Conservation (phyloP, 2,329 filamentous ascomycete genomes). For the Aspergillus sp. region DNA sequence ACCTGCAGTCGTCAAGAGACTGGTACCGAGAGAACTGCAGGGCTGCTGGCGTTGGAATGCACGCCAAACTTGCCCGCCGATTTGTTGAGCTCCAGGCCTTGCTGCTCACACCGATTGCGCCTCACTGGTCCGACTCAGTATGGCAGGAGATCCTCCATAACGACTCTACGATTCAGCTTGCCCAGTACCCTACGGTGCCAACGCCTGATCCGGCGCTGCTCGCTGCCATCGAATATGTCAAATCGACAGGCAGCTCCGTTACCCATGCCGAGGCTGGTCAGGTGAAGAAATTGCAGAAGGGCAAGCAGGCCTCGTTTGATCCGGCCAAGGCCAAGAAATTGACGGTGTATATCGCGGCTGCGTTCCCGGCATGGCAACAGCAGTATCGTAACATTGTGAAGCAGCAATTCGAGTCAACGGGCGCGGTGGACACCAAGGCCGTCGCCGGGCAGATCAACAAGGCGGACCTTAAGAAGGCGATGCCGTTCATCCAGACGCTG, state of each 20-base stretch:
- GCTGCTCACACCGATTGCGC: conserved; percentile 72
- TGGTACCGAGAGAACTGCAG: conserved; percentile 78
- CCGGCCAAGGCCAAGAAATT: not conserved
- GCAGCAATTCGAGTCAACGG: conserved; percentile 56
- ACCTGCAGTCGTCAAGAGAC: conserved; percentile 79
- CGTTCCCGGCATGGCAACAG: not conserved
- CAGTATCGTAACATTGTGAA: conserved; percentile 54
- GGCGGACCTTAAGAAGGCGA: conserved; percentile 81
- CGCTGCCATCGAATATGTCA: not conserved
- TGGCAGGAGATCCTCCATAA: conserved; percentile 85
- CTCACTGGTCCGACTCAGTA: conserved; percentile 90
- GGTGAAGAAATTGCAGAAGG: not conserved
- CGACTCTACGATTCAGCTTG: conserved; percentile 13
- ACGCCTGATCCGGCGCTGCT: not conserved
- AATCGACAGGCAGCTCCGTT: not conserved
- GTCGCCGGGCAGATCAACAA: conserved; percentile 71
- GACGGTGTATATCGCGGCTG: not conserved
- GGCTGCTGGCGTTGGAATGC: conserved; percentile 73
- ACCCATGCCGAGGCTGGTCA: not conserved
- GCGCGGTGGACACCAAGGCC: conserved; percentile 68
- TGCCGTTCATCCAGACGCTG: conserved; percentile 85
- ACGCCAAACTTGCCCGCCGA: conserved; percentile 64
- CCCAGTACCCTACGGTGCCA: not conserved
- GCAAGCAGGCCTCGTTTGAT: not conserved
- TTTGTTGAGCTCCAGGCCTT: conserved; percentile 84